Evolutionary conservation across 2,329 filamentous ascomycete genomes (phyloP).

Genomic region (Camptophora hylomeconis): DNA sequence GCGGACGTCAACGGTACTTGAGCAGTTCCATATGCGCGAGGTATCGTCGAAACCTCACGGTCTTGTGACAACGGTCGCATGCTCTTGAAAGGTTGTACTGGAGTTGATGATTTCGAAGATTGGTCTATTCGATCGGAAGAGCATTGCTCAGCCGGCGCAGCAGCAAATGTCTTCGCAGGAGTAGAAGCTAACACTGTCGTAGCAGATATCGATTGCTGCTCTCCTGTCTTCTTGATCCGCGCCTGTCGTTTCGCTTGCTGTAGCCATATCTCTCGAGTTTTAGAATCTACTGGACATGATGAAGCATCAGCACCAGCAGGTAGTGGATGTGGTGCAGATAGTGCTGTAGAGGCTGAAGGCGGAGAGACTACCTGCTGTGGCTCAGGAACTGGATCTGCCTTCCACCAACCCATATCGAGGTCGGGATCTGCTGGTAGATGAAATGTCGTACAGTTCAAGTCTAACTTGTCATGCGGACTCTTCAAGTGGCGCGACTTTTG

Average conservation of each 20-base stretch:
- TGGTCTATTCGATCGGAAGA: slow-evolving; percentile 18
- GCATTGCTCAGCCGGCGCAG: slow-evolving; percentile 10
- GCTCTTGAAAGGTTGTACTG: slow-evolving; percentile 16
- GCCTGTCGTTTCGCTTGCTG: slow-evolving; percentile 36
- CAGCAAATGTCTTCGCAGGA: slow-evolving; percentile 8
- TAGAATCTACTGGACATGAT: slow-evolving; percentile 79
- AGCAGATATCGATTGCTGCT: slow-evolving; percentile 26
- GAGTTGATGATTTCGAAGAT: slow-evolving; percentile 14
- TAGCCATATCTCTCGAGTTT: slow-evolving; percentile 78
- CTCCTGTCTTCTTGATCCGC: slow-evolving; percentile 35
- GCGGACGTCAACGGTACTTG: slow-evolving; percentile 17
- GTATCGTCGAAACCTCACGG: slow-evolving; percentile 69
- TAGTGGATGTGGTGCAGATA: slow-evolving; percentile 19
- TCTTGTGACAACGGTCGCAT: slow-evolving; percentile 45
- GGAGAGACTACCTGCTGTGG: too few species aligned
- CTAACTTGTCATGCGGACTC: too few species aligned
- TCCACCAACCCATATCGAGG: slow-evolving; percentile 18
- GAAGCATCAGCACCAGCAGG: slow-evolving; percentile 24
- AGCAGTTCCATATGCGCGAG: slow-evolving; percentile 38
- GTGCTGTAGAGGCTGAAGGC: slow-evolving; percentile 22
- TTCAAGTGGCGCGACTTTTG: too few species aligned
- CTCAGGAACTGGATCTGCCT: slow-evolving; percentile 15
- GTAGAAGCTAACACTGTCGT: slow-evolving; percentile 16
- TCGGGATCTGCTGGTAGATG: too few species aligned
- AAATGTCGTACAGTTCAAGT: too few species aligned